A percentile compares a stretch with the other conserved stretches of the same genome.
phyloP scores from a whole-genome alignment of 2,329 filamentous ascomycete species.

The Domatiomyces globalis region DNA sequence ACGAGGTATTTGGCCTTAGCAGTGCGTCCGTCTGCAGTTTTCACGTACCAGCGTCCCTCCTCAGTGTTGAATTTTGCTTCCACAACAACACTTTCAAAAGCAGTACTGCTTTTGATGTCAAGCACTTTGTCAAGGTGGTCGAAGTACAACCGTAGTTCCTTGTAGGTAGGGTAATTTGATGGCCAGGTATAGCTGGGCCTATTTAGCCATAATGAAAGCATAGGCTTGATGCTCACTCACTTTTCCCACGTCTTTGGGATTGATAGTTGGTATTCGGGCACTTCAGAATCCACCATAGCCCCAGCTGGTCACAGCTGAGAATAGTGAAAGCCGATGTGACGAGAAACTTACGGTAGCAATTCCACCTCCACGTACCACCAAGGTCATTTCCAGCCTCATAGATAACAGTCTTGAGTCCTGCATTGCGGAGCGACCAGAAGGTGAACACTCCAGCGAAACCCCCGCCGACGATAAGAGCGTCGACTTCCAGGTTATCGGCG shows the following conservation, averaged over 20 bases:
- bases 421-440: slow-evolving; percentile 39
- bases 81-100: slow-evolving; percentile 32
- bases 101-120: slow-evolving; percentile 31
- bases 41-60: slow-evolving; percentile 31
- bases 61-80: slow-evolving; percentile 29
- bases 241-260: slow-evolving; percentile 34
- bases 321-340: background rate
- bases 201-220: slow-evolving; percentile 17
- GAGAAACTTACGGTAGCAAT: slow-evolving; percentile 19
- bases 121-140: slow-evolving; percentile 27
- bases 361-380: slow-evolving; percentile 27
- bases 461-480: slow-evolving; percentile 21
- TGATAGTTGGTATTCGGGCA: slow-evolving; percentile 35
- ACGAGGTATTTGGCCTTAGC: slow-evolving; percentile 34
- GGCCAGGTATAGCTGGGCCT: slow-evolving; percentile 31
- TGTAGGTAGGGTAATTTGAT: slow-evolving; percentile 30
- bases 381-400: slow-evolving; percentile 40
- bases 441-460: slow-evolving; percentile 34
- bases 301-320: slow-evolving; percentile 3
- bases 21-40: slow-evolving; percentile 27
- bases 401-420: slow-evolving; percentile 35
- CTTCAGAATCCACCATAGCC: slow-evolving; percentile 26
- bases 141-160: slow-evolving; percentile 31
- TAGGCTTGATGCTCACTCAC: slow-evolving; percentile 14
- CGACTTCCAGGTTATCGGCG: slow-evolving; percentile 16